Evolutionary conservation across 768 basidiomycete species (phyloP).

Genomic region (Lepiota subincarnata): DNA sequence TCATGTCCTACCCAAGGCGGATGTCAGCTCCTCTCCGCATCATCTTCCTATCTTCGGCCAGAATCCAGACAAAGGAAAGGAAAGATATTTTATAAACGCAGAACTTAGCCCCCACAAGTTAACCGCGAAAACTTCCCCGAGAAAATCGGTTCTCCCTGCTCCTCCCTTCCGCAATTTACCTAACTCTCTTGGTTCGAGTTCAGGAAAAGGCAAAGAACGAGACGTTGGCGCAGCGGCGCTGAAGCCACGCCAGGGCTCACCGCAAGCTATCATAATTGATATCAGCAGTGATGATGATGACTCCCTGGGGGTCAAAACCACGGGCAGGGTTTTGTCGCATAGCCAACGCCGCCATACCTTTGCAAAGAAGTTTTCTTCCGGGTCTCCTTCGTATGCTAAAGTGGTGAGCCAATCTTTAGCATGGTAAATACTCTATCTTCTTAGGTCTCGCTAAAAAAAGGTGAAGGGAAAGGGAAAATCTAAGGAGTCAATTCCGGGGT

Average conservation of each 20-base stretch:
- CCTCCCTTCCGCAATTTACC: background rate
- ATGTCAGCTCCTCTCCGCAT: too few species aligned
- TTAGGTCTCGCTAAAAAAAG: background rate
- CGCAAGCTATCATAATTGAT: background rate
- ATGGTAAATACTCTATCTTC: background rate
- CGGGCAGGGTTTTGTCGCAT: background rate
- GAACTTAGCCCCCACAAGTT: background rate
- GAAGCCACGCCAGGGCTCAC: background rate
- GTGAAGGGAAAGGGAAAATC: background rate
- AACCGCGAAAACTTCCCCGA: background rate
- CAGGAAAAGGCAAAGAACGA: background rate
- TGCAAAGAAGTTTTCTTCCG: background rate
- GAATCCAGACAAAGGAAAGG: too few species aligned
- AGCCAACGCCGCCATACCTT: background rate
- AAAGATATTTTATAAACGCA: background rate
- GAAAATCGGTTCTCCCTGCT: background rate
- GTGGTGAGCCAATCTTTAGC: background rate
- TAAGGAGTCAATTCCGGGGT: background rate
- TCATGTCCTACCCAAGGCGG: too few species aligned
- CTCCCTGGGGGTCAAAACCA: background rate
- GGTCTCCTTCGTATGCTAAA: background rate
- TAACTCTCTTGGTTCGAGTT: background rate
- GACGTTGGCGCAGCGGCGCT: background rate
- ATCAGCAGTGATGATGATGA: slow-evolving; percentile 6
- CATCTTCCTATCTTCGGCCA: background rate